These are phyloP conservation scores for Lactarius sanguifluus DNA, from an alignment of 768 basidiomycete species.

Conservation along the genomic window DNA sequence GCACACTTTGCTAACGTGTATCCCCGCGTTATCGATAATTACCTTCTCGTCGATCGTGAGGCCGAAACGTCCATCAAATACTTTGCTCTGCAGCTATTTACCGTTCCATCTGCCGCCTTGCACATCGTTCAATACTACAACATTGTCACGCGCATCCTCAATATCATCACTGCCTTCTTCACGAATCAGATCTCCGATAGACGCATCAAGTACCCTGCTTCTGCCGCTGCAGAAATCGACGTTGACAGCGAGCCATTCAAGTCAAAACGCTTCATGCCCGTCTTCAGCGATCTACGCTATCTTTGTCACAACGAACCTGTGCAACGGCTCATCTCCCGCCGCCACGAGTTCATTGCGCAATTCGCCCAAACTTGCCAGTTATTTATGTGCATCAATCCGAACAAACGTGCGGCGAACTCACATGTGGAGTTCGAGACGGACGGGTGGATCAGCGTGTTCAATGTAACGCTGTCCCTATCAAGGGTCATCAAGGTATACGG, in stretches of 20 bases:
- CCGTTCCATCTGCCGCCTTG: slow-evolving; percentile 79
- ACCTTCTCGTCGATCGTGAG: slow-evolving; percentile 90
- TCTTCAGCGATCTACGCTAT: slow-evolving; percentile 89
- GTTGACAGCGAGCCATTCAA: slow-evolving; percentile 88
- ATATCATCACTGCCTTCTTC: slow-evolving; percentile 88
- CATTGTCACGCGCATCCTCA: slow-evolving; percentile 73
- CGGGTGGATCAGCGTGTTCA: slow-evolving; percentile 95
- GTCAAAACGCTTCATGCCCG: slow-evolving; percentile 93
- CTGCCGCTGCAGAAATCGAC: slow-evolving; percentile 49
- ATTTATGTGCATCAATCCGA: slow-evolving; percentile 93
- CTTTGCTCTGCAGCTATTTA: slow-evolving; percentile 90
- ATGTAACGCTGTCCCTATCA: slow-evolving; percentile 87
- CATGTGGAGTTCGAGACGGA: slow-evolving; percentile 98
- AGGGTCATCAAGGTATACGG: slow-evolving; percentile 89
- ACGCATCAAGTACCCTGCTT: slow-evolving; percentile 50
- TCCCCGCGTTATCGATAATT: slow-evolving; percentile 83
- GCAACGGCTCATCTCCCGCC: slow-evolving; percentile 71
- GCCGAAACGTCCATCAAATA: slow-evolving; percentile 95
- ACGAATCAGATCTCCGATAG: slow-evolving; percentile 84
- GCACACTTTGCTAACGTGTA: slow-evolving; percentile 85
- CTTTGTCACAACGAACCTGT: slow-evolving; percentile 80
- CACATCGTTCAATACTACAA: slow-evolving; percentile 74
- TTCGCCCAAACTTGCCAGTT: slow-evolving; percentile 79
- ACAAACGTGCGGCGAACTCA: slow-evolving; percentile 72
- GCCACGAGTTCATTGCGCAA: slow-evolving; percentile 63